These are phyloP conservation scores for Cyberlindnera galapagoensis DNA, from an alignment of 805 yeast species.

Conservation along the genomic window DNA sequence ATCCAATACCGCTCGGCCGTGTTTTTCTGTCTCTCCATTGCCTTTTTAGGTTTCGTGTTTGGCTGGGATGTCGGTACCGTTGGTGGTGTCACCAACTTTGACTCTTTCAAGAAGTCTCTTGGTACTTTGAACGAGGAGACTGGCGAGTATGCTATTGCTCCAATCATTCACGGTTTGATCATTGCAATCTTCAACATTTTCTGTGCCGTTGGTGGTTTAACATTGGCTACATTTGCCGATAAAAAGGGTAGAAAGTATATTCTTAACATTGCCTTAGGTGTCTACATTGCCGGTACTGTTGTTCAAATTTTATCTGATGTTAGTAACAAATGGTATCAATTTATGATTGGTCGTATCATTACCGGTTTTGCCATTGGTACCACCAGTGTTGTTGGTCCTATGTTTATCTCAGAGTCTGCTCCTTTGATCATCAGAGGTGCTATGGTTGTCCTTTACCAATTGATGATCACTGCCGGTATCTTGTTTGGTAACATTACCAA, in stretches of 20 bases:
- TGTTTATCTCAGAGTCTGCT: slow-evolving; percentile 63
- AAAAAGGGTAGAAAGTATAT: slow-evolving; percentile 54
- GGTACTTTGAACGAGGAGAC: slow-evolving; percentile 33
- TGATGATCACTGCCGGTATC: slow-evolving; percentile 66
- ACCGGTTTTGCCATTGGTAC: slow-evolving; percentile 78
- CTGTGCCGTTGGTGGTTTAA: slow-evolving; percentile 64
- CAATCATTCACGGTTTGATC: slow-evolving; percentile 44
- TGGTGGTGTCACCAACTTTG: slow-evolving; percentile 63
- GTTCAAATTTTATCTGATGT: slow-evolving; percentile 48
- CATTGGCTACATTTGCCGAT: slow-evolving; percentile 52
- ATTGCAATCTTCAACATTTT: slow-evolving; percentile 59
- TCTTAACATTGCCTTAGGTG: slow-evolving; percentile 43
- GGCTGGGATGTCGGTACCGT: slow-evolving; percentile 80
- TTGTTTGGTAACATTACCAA: slow-evolving; percentile 64
- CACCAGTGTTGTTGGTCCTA: slow-evolving; percentile 68
- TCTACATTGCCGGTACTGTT: slow-evolving; percentile 55
- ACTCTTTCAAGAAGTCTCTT: slow-evolving; percentile 46
- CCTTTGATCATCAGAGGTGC: slow-evolving; percentile 68
- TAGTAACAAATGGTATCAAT: slow-evolving; percentile 49
- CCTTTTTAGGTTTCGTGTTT: slow-evolving; percentile 66
- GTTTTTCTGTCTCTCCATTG: slow-evolving; percentile 33
- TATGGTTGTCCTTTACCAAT: slow-evolving; percentile 64
- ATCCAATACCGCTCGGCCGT: too few species aligned
- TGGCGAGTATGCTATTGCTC: slow-evolving; percentile 38
- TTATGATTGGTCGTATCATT: slow-evolving; percentile 55